Percentiles rank a stretch among this genome's conserved stretches.
phyloP scores from a whole-genome alignment of 2,329 filamentous ascomycete species.

The Aspergillus uvarum region DNA sequence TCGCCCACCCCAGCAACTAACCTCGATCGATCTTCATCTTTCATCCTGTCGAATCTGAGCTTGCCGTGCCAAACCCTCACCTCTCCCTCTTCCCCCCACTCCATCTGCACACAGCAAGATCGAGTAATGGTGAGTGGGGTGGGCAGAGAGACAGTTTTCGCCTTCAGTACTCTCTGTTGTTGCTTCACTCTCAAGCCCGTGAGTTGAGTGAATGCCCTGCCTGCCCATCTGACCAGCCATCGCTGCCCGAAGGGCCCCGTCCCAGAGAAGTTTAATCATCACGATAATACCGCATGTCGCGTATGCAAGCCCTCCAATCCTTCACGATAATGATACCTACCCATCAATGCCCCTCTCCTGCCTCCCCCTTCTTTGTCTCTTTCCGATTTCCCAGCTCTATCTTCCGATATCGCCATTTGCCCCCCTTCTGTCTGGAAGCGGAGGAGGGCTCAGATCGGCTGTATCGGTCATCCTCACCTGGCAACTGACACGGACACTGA shows the following conservation, averaged over 20 bases:
- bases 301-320: not conserved
- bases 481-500: not conserved
- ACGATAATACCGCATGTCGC: not conserved
- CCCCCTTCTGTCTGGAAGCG: not conserved
- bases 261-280: not conserved
- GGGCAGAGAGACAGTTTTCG: not conserved
- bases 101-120: slow-evolving; percentile 3
- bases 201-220: not conserved
- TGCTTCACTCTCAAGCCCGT: not conserved
- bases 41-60: not conserved
- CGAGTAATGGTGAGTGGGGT: slow-evolving; percentile 2
- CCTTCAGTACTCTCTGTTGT: too few species aligned
- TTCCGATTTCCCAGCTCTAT: not conserved
- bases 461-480: not conserved
- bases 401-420: not conserved
- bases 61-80: not conserved
- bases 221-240: not conserved
- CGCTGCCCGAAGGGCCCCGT: not conserved
- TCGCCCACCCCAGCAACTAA: too few species aligned
- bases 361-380: not conserved
- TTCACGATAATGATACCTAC: not conserved
- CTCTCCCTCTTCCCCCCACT: not conserved
- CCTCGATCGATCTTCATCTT: not conserved
- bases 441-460: not conserved
- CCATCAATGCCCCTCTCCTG: too few species aligned